A percentile compares a stretch with the other conserved stretches of the same genome.
Conservation (phyloP, 2,329 filamentous ascomycete genomes). For the Penicillium decumbens region DNA sequence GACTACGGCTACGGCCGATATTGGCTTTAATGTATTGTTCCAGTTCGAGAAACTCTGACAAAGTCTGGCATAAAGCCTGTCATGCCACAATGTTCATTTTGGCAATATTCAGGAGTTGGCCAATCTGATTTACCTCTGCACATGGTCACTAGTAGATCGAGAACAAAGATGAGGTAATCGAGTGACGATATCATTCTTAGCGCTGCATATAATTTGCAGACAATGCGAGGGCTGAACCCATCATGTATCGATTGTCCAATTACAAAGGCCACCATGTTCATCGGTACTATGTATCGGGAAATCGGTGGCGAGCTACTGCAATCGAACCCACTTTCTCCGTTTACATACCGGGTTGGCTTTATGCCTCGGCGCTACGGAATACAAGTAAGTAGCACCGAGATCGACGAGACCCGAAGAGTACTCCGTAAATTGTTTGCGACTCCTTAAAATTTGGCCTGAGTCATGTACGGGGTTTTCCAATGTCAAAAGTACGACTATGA, state of each 20-base stretch:
- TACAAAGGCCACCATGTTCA: neutral
- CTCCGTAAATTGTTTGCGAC: neutral
- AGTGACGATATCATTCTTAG: neutral
- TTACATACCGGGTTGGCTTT: neutral
- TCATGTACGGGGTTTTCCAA: neutral
- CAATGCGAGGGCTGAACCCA: neutral
- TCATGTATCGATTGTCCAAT: neutral
- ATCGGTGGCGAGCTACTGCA: neutral
- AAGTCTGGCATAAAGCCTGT: no score
- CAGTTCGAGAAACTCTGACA: no score
- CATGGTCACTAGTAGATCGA: neutral
- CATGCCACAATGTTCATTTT: neutral
- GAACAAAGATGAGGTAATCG: neutral
- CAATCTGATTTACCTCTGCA: neutral
- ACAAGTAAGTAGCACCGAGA: neutral
- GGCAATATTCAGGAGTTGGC: neutral
- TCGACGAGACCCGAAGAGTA: neutral
- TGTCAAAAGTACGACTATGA: constrained; percentile 3
- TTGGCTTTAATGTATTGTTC: no score
- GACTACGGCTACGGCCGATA: no score
- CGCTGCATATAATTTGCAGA: neutral
- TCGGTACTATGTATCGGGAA: neutral
- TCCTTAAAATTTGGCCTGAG: neutral
- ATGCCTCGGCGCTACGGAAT: neutral
- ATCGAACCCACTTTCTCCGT: neutral